Conservation (phyloP, 2,329 filamentous ascomycete species). For the Polytolypa hystricis region DNA sequence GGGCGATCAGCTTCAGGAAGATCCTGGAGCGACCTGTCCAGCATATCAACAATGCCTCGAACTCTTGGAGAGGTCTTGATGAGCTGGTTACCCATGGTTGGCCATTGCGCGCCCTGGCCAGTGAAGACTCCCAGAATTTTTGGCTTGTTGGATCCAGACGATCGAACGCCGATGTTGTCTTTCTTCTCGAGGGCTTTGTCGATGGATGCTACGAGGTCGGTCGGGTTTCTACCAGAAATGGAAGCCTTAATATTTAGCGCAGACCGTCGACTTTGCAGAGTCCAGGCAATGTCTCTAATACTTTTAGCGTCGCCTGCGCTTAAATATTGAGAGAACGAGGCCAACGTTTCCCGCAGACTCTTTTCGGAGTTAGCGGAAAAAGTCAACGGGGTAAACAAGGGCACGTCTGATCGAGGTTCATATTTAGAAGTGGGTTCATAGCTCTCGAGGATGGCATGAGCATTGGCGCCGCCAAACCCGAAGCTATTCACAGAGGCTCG, state of each 20-base stretch:
- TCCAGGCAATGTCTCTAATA: constrained; percentile 8
- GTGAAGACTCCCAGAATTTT: constrained; percentile 15
- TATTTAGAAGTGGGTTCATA: constrained; percentile 2
- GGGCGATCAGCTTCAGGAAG: neutral
- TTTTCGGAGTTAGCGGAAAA: constrained; percentile 11
- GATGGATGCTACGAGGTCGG: neutral
- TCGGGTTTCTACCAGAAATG: constrained; percentile 5
- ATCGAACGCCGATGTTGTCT: neutral
- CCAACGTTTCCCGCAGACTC: constrained; percentile 7
- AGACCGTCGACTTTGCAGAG: neutral
- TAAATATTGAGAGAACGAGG: constrained; percentile 4
- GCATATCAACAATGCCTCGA: constrained; percentile 4
- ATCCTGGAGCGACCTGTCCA: constrained; percentile 7
- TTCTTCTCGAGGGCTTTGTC: constrained; percentile 2
- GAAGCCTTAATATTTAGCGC: constrained; percentile 1
- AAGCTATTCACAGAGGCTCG: constrained; percentile 18
- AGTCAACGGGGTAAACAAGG: constrained; percentile 10
- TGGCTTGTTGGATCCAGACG: neutral
- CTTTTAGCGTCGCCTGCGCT: constrained; percentile 6
- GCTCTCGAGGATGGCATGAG: constrained; percentile 10
- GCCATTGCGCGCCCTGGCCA: constrained; percentile 18
- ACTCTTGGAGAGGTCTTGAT: constrained; percentile 9
- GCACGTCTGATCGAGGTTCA: constrained; percentile 1
- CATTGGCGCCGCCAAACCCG: constrained; percentile 11
- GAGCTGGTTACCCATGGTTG: constrained; percentile 12